A percentile compares a stretch with the other conserved stretches of the same genome.
Evolutionary conservation across 202 grass and related monocot species (phyloP).

Genomic region (Eragrostis tef): DNA sequence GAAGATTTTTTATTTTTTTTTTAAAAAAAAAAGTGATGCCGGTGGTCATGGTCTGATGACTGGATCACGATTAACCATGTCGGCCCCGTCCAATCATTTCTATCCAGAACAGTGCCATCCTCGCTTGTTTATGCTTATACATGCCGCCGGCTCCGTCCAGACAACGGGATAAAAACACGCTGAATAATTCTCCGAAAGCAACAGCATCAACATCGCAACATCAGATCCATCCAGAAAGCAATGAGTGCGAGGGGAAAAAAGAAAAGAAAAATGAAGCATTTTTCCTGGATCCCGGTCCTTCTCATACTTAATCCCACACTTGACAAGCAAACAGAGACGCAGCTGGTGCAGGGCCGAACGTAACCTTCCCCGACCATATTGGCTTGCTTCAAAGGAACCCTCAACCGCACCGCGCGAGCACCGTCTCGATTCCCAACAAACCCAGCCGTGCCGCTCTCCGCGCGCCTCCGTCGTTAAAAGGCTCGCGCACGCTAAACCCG

Average conservation of each 20-base stretch:
- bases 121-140: background rate
- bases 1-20: background rate
- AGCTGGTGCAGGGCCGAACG: background rate
- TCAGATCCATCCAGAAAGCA: background rate
- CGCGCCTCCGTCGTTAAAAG: too few relatives aligned
- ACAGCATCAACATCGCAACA: background rate
- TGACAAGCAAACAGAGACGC: background rate
- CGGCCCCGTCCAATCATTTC: slow-evolving; percentile 16
- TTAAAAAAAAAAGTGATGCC: background rate
- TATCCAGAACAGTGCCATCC: background rate
- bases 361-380: background rate
- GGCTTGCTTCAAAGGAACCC: slow-evolving; percentile 14
- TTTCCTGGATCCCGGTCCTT: background rate
- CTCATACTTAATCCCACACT: background rate
- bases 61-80: slow-evolving; percentile 1
- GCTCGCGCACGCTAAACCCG: too few relatives aligned
- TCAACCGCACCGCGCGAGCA: background rate
- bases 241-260: background rate
- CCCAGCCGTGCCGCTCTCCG: background rate
- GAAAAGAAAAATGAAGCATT: too few relatives aligned
- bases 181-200: slow-evolving; percentile 14
- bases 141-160: background rate
- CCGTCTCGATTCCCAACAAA: background rate
- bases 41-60: background rate
- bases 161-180: background rate